These are phyloP conservation scores for Trametes sanguinea DNA, from an alignment of 768 basidiomycete genomes.

Conservation along the genomic window DNA sequence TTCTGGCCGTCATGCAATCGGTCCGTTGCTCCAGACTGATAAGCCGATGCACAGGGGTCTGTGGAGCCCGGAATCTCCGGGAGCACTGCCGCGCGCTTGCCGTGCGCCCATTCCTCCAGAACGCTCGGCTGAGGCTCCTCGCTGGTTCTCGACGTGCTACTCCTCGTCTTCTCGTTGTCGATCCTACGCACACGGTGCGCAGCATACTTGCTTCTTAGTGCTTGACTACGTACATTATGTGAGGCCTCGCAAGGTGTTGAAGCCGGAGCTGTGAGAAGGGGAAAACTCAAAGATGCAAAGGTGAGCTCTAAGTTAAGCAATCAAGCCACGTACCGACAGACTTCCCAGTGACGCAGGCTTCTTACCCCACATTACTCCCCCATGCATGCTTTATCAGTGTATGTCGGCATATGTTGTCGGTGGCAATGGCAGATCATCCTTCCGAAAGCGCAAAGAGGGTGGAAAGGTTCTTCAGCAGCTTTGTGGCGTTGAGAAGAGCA, in stretches of 20 bases:
- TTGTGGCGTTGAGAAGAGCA: constrained; percentile 8
- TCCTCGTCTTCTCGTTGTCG: too few relatives aligned
- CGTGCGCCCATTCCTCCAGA: constrained; percentile 12
- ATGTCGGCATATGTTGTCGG: constrained; percentile 9
- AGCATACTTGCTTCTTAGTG: neutral
- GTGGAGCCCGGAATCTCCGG: constrained; percentile 6
- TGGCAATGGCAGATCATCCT: neutral
- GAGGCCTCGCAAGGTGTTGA: neutral
- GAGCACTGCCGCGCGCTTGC: constrained; percentile 10
- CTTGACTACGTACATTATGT: neutral
- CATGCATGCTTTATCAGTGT: neutral
- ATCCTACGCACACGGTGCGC: constrained; percentile 1
- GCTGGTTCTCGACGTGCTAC: neutral
- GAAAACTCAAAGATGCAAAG: neutral
- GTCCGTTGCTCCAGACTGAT: constrained; percentile 14
- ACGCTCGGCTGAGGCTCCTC: neutral
- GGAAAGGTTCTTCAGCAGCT: neutral
- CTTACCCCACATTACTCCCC: constrained; percentile 6
- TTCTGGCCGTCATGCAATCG: constrained; percentile 1
- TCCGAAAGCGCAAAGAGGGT: constrained; percentile 3
- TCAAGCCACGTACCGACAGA: constrained; percentile 7
- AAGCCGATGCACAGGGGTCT: neutral
- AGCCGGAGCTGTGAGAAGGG: too few relatives aligned
- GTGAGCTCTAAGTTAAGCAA: constrained; percentile 7
- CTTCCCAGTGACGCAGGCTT: constrained; percentile 1